Evolutionary conservation across 139 green algal genomes (phyloP).

Genomic region (Tetraselmis chui): DNA sequence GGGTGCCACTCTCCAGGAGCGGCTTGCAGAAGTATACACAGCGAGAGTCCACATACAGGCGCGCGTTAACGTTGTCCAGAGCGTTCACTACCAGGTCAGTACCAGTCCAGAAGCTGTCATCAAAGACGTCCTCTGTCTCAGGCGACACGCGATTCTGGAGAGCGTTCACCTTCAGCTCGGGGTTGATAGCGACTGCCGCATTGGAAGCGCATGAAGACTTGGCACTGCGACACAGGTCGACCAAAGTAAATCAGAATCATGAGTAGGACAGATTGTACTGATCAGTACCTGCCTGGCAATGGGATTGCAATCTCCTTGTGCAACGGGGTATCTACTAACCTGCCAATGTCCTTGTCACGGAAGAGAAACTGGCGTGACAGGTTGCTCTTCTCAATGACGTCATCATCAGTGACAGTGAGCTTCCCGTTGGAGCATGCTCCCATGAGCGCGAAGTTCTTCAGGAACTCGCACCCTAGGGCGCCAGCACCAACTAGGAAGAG

Average conservation of each 20-base stretch:
- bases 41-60: constrained; percentile 83
- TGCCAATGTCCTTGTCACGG: constrained; percentile 91
- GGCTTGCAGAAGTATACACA: constrained; percentile 98
- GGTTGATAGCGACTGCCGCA: constrained; percentile 80
- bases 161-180: constrained; percentile 56
- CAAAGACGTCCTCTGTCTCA: constrained; percentile 87
- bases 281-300: no score
- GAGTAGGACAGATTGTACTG: no score
- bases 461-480: constrained; percentile 95
- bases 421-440: constrained; percentile 50
- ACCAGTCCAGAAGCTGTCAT: constrained; percentile 89
- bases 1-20: constrained; percentile 90
- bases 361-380: constrained; percentile 97
- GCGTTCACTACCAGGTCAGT: constrained; percentile 93
- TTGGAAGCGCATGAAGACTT: constrained; percentile 74
- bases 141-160: constrained; percentile 94
- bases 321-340: constrained; percentile 21
- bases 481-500: constrained; percentile 94
- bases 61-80: constrained; percentile 93
- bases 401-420: constrained; percentile 90
- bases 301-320: no score
- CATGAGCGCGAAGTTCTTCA: constrained; percentile 98
- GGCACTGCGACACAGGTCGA: constrained; percentile 32
- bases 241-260: no score
- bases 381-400: constrained; percentile 97